Evolutionary conservation across 129 eudicot genomes (phyloP), one percentile per base, ranked within the genome.

Genomic region (Flaveria trinervia): DNA sequence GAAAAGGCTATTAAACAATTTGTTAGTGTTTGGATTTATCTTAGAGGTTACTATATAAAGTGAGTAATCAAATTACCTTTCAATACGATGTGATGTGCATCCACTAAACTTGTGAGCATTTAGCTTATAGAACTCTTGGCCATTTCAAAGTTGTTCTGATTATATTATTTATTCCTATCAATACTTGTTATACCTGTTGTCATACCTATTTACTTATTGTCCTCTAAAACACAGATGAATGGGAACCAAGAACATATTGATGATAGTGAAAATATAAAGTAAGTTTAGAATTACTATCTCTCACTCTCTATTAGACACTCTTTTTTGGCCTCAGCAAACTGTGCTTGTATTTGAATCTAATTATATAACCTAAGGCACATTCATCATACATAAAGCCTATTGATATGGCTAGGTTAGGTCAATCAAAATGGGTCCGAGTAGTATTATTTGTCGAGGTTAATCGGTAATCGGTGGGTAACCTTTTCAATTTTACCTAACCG

Each of bases 191-290:
- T 33, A 33, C 39, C 39, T 33, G 39, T 33, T 33, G 7, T 33
- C 1, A 4, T 33, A 33, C 26, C 26, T 33, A 17, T 76, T 41
- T 65, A 71, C 56, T 71, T 14, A 70, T 78, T 78, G 23, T 54
- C 70, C 36, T 64, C 20, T 26, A 17, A 54, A 30, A 56, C 62
- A 55, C 86, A 85, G 89, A 82, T 85, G 84, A 71, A 70, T 50
- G 67, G 7, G 16, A 44, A 46, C 39, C 65, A 61, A 44, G 76
- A 73, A 61, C 61, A 14, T 26, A n/a, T 43, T 43, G 72, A 55
- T 39, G 61, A 77, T 65, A 25, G 43, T 80, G 79, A 76, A 77
- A 68, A 62, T 60, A 55, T 74, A 22, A 56, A 83, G 89, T 86
- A 83, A 79, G 89, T 86, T 62, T 50, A 43, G 16, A 48, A 33